A percentile compares a stretch with the other conserved stretches of the same genome.
phyloP scores from a whole-genome alignment of 2,329 filamentous ascomycete genomes.

The Colletotrichum sp. region DNA sequence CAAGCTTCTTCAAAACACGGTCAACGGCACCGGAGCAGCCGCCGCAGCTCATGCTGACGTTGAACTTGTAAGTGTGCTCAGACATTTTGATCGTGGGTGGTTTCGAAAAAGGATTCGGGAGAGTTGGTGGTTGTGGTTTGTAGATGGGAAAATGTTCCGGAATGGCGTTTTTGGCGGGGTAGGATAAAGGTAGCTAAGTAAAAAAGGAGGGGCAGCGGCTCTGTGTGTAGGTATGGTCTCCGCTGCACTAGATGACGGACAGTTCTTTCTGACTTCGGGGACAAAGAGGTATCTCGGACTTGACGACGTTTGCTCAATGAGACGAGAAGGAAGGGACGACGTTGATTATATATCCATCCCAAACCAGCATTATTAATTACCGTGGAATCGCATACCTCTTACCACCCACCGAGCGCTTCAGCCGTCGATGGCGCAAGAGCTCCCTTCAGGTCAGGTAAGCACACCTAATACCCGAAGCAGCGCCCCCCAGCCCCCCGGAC shows the following conservation, averaged over 20 bases:
- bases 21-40: constrained; percentile 96
- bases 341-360: constrained; percentile 12
- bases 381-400: neutral
- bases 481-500: neutral
- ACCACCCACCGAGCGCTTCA: neutral
- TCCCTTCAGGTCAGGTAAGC: neutral
- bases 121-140: neutral
- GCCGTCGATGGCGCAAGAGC: constrained; percentile 19
- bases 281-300: neutral
- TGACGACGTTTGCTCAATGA: neutral
- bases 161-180: constrained; percentile 21
- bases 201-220: constrained; percentile 13
- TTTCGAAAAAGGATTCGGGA: neutral
- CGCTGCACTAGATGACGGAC: neutral
- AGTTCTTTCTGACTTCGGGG: neutral
- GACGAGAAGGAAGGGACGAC: neutral
- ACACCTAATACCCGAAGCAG: neutral
- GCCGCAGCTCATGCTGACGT: constrained; percentile 91
- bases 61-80: constrained; percentile 94
- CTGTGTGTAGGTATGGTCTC: neutral
- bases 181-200: neutral
- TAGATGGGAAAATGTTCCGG: constrained; percentile 1
- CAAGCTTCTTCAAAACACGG: constrained; percentile 88
- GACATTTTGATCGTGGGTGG: constrained; percentile 58
- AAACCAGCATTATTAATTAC: constrained; percentile 17